Evolutionary conservation across 2,329 filamentous ascomycete species (phyloP).

Genomic region (Penicillium sp.): DNA sequence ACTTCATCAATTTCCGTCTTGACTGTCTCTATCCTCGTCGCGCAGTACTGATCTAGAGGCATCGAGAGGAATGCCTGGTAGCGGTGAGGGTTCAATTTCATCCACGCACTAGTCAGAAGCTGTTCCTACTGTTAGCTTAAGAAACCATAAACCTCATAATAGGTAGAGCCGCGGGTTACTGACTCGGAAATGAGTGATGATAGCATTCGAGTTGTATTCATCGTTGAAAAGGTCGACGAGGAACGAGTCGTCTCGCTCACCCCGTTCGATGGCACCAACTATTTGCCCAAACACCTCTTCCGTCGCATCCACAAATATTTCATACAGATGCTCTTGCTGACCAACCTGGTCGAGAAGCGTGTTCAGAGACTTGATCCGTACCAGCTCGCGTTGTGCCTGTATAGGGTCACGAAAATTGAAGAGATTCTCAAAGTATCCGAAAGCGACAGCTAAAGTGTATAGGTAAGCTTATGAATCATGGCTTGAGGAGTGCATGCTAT

Average conservation of each 20-base stretch:
- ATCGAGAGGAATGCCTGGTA: slow-evolving; percentile 76
- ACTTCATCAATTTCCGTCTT: slow-evolving; percentile 88
- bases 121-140: slow-evolving; percentile 44
- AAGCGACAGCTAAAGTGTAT: slow-evolving; percentile 74
- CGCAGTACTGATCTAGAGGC: slow-evolving; percentile 70
- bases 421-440: slow-evolving; percentile 89
- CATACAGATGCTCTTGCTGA: slow-evolving; percentile 71
- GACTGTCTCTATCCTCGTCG: slow-evolving; percentile 72
- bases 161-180: slow-evolving; percentile 24
- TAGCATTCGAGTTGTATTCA: slow-evolving; percentile 66
- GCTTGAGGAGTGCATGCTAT: slow-evolving; percentile 44
- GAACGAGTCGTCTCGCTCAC: slow-evolving; percentile 62
- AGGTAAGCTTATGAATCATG: slow-evolving; percentile 14
- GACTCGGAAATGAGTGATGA: slow-evolving; percentile 82
- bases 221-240: slow-evolving; percentile 77
- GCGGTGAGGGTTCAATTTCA: slow-evolving; percentile 72
- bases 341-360: slow-evolving; percentile 72
- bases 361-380: slow-evolving; percentile 73
- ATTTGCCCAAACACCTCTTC: slow-evolving; percentile 70
- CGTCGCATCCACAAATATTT: slow-evolving; percentile 82
- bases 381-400: slow-evolving; percentile 71
- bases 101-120: slow-evolving; percentile 81
- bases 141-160: slow-evolving; percentile 19
- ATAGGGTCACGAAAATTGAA: slow-evolving; percentile 68
- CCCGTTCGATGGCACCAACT: slow-evolving; percentile 58